Evolutionary conservation across 1,284 basidiomycete genomes (phyloP).

Genomic region (Farysia itapuensis): DNA sequence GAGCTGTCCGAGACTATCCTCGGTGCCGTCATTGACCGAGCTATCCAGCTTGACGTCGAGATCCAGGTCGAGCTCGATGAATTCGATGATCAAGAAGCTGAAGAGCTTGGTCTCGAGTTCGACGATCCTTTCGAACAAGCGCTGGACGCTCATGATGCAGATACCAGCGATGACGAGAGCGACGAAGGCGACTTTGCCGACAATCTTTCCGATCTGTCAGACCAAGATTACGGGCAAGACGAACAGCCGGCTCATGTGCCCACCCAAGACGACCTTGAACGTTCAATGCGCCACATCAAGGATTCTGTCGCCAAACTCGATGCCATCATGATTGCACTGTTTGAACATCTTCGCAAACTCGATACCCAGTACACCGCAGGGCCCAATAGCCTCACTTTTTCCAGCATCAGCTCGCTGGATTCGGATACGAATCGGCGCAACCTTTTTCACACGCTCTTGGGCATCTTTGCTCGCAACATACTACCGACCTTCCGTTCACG

Average conservation of each 20-base stretch:
- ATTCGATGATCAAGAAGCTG: slow-evolving; percentile 66
- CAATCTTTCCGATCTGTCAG: slow-evolving; percentile 64
- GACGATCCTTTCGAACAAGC: slow-evolving; percentile 79
- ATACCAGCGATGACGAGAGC: slow-evolving; percentile 60
- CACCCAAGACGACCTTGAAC: slow-evolving; percentile 30
- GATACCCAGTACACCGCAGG: slow-evolving; percentile 33
- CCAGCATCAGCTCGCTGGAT: slow-evolving; percentile 24
- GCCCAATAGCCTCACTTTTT: slow-evolving; percentile 12
- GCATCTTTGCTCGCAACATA: slow-evolving; percentile 89
- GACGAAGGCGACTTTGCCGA: slow-evolving; percentile 37
- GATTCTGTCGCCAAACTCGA: slow-evolving; percentile 90
- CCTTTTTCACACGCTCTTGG: slow-evolving; percentile 78
- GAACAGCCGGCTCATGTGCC: slow-evolving; percentile 31
- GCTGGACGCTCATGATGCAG: slow-evolving; percentile 67
- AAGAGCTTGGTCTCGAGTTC: slow-evolving; percentile 62
- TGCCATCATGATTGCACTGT: slow-evolving; percentile 78
- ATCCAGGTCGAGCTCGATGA: slow-evolving; percentile 95
- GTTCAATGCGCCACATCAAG: slow-evolving; percentile 64
- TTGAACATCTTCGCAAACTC: slow-evolving; percentile 73
- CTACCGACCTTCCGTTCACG: slow-evolving; percentile 94
- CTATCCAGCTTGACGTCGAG: slow-evolving; percentile 94
- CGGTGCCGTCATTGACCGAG: slow-evolving; percentile 81
- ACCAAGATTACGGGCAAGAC: slow-evolving; percentile 64
- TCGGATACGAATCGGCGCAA: slow-evolving; percentile 37
- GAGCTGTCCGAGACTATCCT: slow-evolving; percentile 84